Percentiles rank a stretch among this genome's conserved stretches.
phyloP scores from a whole-genome alignment of 768 basidiomycete genomes.

The Tricholoma furcatifolium region DNA sequence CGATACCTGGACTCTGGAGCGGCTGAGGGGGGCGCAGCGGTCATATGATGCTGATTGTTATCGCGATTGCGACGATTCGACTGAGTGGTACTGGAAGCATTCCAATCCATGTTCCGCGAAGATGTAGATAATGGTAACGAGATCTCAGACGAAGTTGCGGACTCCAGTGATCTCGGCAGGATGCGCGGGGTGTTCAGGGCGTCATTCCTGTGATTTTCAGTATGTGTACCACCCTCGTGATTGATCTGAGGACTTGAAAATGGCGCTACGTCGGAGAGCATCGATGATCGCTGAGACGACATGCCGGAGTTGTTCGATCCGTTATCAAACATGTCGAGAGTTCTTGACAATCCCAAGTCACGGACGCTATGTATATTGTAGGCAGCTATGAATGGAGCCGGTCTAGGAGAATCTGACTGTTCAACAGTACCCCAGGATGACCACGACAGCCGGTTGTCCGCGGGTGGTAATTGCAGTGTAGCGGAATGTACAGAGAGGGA shows the following conservation, averaged over 20 bases:
- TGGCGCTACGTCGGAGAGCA: not conserved
- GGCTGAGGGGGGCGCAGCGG: not conserved
- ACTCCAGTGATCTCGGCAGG: not conserved
- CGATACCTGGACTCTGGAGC: conserved; percentile 3
- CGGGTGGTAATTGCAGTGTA: not conserved
- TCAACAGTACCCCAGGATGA: conserved; percentile 17
- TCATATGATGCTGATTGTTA: not conserved
- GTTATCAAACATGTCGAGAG: conserved; percentile 9
- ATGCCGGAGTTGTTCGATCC: not conserved
- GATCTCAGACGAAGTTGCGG: not conserved
- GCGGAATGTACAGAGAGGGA: not conserved
- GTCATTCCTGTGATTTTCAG: not conserved
- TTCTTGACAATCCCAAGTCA: not conserved
- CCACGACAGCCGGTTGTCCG: not conserved
- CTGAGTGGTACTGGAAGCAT: not conserved
- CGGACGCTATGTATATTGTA: conserved; percentile 6
- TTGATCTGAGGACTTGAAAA: not conserved
- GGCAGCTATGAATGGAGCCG: conserved; percentile 3
- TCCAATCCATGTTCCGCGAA: conserved; percentile 3
- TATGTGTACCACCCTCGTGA: not conserved
- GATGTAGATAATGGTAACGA: not conserved
- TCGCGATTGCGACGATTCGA: not conserved
- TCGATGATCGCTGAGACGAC: not conserved
- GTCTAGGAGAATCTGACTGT: not conserved
- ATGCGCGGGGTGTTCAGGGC: conserved; percentile 4